These are phyloP conservation scores for Tulasnella sp. DNA, from an alignment of 768 basidiomycete genomes.

Conservation along the genomic window DNA sequence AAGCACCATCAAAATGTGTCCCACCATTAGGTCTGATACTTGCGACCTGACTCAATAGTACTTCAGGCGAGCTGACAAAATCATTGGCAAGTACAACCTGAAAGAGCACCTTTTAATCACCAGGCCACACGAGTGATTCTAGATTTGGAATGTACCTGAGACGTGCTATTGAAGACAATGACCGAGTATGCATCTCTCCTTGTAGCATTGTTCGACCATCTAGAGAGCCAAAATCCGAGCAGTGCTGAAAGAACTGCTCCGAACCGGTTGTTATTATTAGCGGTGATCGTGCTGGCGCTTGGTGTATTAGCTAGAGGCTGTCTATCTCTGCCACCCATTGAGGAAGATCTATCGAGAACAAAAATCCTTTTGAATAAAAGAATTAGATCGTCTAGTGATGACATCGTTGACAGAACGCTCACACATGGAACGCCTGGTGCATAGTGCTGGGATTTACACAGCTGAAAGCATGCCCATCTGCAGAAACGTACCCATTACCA, in stretches of 20 bases:
- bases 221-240: constrained; percentile 43
- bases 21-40: constrained; percentile 24
- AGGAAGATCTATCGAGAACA: constrained; percentile 44
- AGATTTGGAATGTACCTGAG: background rate
- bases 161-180: constrained; percentile 31
- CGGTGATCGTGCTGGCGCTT: constrained; percentile 28
- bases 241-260: constrained; percentile 48
- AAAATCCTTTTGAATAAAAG: constrained; percentile 32
- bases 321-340: constrained; percentile 35
- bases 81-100: constrained; percentile 32
- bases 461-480: constrained; percentile 42
- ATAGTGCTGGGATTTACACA: constrained; percentile 42
- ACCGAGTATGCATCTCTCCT: constrained; percentile 46
- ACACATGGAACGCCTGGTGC: constrained; percentile 45
- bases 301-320: constrained; percentile 36
- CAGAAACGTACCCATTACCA: constrained; percentile 37
- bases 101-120: background rate
- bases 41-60: constrained; percentile 32
- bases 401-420: constrained; percentile 21
- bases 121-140: too few species aligned
- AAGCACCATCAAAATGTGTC: constrained; percentile 35
- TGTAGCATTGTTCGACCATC: constrained; percentile 29
- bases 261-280: constrained; percentile 34
- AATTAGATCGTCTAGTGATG: background rate
- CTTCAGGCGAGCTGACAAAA: constrained; percentile 32